phyloP scores from a whole-genome alignment of 2,329 filamentous ascomycete species.

The Curvularia sp. region DNA sequence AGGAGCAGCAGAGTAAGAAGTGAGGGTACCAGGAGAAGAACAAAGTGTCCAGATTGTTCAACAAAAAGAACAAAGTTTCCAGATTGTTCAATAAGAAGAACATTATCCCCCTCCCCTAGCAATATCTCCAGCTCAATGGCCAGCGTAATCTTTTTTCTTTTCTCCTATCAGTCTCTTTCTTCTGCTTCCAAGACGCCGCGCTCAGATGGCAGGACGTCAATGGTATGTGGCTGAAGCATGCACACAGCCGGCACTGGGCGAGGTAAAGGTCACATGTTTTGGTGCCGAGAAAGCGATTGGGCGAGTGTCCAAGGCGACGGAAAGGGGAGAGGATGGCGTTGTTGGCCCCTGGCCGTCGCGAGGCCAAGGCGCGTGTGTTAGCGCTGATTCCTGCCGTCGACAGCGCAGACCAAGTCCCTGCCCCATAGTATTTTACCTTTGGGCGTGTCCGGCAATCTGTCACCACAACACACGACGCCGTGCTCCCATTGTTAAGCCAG shows the following conservation, averaged over 20 bases:
- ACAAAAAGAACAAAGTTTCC: no score
- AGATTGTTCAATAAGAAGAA: no score
- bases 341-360: conserved; percentile 4
- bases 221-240: not conserved
- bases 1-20: conserved; percentile 29
- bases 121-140: no score
- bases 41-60: not conserved
- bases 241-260: not conserved
- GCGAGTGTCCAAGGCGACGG: not conserved
- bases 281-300: conserved; percentile 7
- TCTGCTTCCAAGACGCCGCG: not conserved
- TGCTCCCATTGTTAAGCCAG: conserved; percentile 14
- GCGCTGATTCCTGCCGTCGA: not conserved
- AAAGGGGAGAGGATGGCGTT: conserved; percentile 5
- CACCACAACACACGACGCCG: conserved; percentile 16
- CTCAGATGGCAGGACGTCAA: not conserved
- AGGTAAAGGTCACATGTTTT: conserved; percentile 19
- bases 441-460: conserved; percentile 4
- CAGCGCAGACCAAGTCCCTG: conserved; percentile 6
- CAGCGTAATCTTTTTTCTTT: no score
- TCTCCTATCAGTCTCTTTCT: not conserved
- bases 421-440: conserved; percentile 16
- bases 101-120: no score
- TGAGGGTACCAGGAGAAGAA: not conserved
- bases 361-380: not conserved